Percentiles rank a stretch among this genome's conserved stretches.
phyloP scores from a whole-genome alignment of 2,329 filamentous ascomycete genomes.

The Harringtonia lauricola region DNA sequence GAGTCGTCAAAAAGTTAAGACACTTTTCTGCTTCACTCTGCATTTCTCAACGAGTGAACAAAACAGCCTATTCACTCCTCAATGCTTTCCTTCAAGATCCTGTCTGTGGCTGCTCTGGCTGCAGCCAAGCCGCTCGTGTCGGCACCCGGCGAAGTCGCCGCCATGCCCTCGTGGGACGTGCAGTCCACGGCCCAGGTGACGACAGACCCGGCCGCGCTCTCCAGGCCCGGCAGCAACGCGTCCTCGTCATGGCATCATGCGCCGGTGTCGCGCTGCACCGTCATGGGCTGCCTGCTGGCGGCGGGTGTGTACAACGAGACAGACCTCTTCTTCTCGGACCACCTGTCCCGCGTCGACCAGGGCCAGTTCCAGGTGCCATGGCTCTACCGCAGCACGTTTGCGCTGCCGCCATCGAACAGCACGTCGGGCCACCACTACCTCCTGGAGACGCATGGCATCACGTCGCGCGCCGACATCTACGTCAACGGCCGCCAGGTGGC shows the following conservation, averaged over 20 bases:
- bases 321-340: constrained; percentile 44
- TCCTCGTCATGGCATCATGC: constrained; percentile 37
- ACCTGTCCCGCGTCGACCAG: constrained; percentile 27
- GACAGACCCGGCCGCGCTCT: constrained; percentile 26
- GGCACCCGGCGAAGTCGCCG: constrained; percentile 15
- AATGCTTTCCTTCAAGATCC: too few species aligned
- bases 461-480: constrained; percentile 47
- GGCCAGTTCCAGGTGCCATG: constrained; percentile 41
- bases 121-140: constrained; percentile 1
- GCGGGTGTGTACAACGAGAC: constrained; percentile 39
- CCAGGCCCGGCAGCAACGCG: constrained; percentile 21
- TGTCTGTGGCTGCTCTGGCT: too few species aligned
- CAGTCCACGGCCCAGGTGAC: constrained; percentile 29
- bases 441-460: constrained; percentile 47
- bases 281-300: constrained; percentile 46
- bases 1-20: too few species aligned
- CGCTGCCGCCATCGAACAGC: constrained; percentile 19
- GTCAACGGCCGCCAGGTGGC: constrained; percentile 44
- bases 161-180: constrained; percentile 36
- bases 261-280: constrained; percentile 33
- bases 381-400: constrained; percentile 46
- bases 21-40: too few species aligned
- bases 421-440: constrained; percentile 31
- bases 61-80: too few species aligned
- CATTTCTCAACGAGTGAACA: too few species aligned